Evolutionary conservation across 805 yeast species (phyloP).

Genomic region (Kazachstania martiniae): DNA sequence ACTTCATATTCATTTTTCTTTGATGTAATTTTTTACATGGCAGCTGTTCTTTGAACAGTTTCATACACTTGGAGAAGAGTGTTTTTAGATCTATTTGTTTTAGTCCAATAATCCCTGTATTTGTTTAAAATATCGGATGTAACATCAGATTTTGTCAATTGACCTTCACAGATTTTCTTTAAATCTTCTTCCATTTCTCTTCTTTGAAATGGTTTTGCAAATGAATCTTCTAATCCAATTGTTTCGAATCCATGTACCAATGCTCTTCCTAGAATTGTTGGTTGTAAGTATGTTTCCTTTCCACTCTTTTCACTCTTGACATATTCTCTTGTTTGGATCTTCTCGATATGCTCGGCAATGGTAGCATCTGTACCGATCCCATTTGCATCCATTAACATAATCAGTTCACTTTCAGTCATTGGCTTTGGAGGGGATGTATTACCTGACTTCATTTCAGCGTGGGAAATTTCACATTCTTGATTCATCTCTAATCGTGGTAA

Average conservation of each 20-base stretch:
- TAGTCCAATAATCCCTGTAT: conserved; percentile 41
- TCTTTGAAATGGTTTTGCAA: conserved; percentile 84
- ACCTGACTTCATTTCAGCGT: conserved; percentile 58
- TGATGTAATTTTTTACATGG: too few species aligned
- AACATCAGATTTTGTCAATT: conserved; percentile 41
- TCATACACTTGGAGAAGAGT: conserved; percentile 23
- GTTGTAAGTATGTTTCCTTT: conserved; percentile 43
- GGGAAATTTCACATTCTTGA: conserved; percentile 44
- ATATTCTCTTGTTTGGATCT: conserved; percentile 59
- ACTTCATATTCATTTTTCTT: too few species aligned
- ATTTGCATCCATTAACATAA: conserved; percentile 89
- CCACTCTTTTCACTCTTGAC: conserved; percentile 36
- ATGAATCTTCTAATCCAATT: conserved; percentile 60
- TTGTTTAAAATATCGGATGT: conserved; percentile 40
- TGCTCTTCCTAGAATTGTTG: conserved; percentile 77
- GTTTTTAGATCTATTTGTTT: conserved; percentile 20
- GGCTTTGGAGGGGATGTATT: conserved; percentile 71
- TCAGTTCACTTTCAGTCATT: conserved; percentile 85
- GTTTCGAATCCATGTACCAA: conserved; percentile 80
- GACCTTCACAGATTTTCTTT: conserved; percentile 59
- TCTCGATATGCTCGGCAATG: conserved; percentile 93
- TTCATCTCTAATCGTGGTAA: conserved; percentile 54
- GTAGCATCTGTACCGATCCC: conserved; percentile 99
- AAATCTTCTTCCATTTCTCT: conserved; percentile 62
- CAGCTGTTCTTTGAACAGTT: too few species aligned